Percentiles rank a stretch among this genome's conserved stretches.
phyloP scores from a whole-genome alignment of 108 stramenopile genomes.

The Nitzschia sp. region DNA sequence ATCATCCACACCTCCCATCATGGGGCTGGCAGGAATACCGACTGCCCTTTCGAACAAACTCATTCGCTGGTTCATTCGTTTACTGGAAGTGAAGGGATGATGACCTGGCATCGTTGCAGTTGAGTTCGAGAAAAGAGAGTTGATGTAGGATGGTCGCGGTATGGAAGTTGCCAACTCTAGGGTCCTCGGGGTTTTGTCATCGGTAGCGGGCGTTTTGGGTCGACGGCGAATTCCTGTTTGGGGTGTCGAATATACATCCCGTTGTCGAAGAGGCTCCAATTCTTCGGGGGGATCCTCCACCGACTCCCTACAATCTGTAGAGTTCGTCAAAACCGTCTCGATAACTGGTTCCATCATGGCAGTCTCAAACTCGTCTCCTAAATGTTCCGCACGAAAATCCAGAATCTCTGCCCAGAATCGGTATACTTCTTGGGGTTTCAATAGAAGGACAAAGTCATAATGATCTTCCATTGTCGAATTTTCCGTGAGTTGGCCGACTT shows the following conservation, averaged over 20 bases:
- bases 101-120: not conserved
- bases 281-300: not conserved
- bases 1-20: not conserved
- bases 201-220: constrained; percentile 3
- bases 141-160: not conserved
- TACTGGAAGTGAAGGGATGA: not conserved
- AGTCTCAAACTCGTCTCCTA: constrained; percentile 46
- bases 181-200: constrained; percentile 1
- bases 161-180: not conserved
- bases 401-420: constrained; percentile 77
- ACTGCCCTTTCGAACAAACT: constrained; percentile 37
- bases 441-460: constrained; percentile 80
- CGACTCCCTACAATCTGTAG: constrained; percentile 3
- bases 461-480: constrained; percentile 48
- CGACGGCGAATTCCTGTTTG: constrained; percentile 8
- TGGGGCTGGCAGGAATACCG: constrained; percentile 1
- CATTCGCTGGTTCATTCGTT: constrained; percentile 17
- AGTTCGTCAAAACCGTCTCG: constrained; percentile 20
- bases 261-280: not conserved
- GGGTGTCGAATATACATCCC: constrained; percentile 1
- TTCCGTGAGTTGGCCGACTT: constrained; percentile 27
- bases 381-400: constrained; percentile 77
- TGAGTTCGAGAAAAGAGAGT: constrained; percentile 1
- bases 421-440: constrained; percentile 76
- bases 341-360: constrained; percentile 10